Conservation (phyloP, 441 rosid genomes). For the Syzygium syzygioides region DNA sequence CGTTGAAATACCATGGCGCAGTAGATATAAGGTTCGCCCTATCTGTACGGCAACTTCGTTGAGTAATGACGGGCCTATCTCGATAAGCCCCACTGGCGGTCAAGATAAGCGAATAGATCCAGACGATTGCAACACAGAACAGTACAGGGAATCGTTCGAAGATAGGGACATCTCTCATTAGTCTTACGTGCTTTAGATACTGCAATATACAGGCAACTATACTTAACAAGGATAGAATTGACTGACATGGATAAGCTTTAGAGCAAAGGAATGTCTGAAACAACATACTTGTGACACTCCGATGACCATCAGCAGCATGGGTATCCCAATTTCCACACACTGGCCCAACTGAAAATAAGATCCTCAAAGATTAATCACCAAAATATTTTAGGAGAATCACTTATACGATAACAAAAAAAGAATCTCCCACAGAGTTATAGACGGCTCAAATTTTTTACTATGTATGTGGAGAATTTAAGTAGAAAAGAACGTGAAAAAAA, state of each 20-base stretch:
- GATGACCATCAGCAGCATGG: conserved; percentile 55
- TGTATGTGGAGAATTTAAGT: not conserved
- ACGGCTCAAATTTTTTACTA: not conserved
- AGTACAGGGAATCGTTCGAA: conserved; percentile 61
- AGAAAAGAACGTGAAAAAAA: not conserved
- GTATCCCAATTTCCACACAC: conserved; percentile 70
- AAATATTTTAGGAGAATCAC: not conserved
- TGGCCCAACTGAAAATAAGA: conserved; percentile 43
- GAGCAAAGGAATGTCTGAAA: not conserved
- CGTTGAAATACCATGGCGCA: conserved; percentile 56
- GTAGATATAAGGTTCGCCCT: conserved; percentile 63
- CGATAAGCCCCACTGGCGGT: conserved; percentile 68
- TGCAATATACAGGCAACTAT: conserved; percentile 29
- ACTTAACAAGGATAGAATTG: conserved; percentile 3
- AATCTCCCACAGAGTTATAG: not conserved
- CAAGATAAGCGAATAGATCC: conserved; percentile 56
- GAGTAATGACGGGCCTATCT: conserved; percentile 36
- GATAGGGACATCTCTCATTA: conserved; percentile 48
- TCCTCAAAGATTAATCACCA: not conserved
- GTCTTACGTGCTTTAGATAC: conserved; percentile 87
- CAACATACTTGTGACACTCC: conserved; percentile 51
- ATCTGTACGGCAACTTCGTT: conserved; percentile 59
- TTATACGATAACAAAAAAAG: not conserved
- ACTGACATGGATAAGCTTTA: not conserved
- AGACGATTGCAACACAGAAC: conserved; percentile 47